Base-by-base conservation (phyloP, 1,284 basidiomycete species). In the Polyporus tsugae region DNA sequence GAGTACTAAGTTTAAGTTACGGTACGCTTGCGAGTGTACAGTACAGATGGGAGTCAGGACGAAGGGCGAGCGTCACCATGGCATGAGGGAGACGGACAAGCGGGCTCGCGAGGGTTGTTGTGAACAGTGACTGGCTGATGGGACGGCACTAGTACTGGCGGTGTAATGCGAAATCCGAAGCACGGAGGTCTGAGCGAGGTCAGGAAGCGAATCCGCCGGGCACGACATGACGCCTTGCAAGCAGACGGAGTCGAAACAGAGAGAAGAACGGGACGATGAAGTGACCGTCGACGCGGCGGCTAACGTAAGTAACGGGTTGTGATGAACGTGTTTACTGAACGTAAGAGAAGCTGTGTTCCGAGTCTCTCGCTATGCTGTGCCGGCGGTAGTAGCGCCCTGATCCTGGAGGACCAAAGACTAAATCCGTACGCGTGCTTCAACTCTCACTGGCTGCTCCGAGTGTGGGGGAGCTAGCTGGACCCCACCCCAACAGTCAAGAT, bases 341-440 rank as follows among this genome's bases (percentile, higher is more conserved):
- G 22, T 22, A 13, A 25, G 46, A 29, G 46, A 25, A 52, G 52
- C 52, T 15, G 52, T 55, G 52, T 55, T 2, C 52, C n/a, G n/a
- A n/a, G n/a, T n/a, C 11, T 35, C 52, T 55, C 29, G 13, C 15
- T 55, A 35, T 55, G 52, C 52, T 55, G 52, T 55, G 52, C 52
- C 52, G 29, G 29, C 52, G 55, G 15, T 19, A 25, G 15, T 19
- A 25, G 17, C 33, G 55, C 33, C 36, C 35, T 35, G 33, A 38
- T 36, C 55, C 55, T 19, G 49, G 35, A 22, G 19, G 6, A 36
- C 5, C 52, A 7, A 11, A 17, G 52, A n/a, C 6, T 15, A 22
- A 29, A 11, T n/a, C 19, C 6, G 46, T n/a, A 22, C 9, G 19
- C 19, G 17, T n/a, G n/a, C 17, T 29, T 1, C 7, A 29, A 13